These are phyloP conservation scores for Solanum pinnatisectum DNA, from an alignment of 257 asterid genomes.

Conservation along the genomic window DNA sequence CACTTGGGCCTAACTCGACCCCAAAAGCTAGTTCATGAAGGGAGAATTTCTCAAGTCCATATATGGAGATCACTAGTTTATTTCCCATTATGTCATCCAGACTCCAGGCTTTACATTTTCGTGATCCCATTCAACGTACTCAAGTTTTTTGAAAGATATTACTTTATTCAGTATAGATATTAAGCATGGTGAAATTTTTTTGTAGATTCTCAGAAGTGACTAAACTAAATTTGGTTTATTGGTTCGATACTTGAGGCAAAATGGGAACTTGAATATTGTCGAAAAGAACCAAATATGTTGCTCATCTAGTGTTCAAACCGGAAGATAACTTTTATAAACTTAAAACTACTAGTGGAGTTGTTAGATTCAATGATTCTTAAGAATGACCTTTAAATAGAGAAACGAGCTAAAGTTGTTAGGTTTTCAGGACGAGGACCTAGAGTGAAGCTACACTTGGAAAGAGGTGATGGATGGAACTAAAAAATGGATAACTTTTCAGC, in stretches of 20 bases:
- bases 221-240: not conserved
- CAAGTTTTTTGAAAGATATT: not conserved
- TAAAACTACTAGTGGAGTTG: not conserved
- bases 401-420: not conserved
- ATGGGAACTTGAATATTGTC: constrained; percentile 9
- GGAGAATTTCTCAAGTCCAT: no score
- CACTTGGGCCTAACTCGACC: no score
- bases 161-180: not conserved
- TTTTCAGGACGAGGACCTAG: not conserved
- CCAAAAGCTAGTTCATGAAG: no score
- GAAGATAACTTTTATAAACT: constrained; percentile 25
- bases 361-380: constrained; percentile 12
- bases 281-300: constrained; percentile 4
- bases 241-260: constrained; percentile 1
- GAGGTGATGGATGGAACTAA: constrained; percentile 30
- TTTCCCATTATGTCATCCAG: no score
- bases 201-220: constrained; percentile 17
- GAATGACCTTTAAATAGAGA: not conserved
- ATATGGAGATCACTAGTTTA: no score
- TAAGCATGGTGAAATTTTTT: not conserved
- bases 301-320: constrained; percentile 25
- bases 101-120: no score
- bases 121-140: not conserved
- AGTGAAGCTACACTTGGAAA: not conserved
- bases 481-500: constrained; percentile 24